Conservation (phyloP, 2,329 filamentous ascomycete genomes). For the Periconia digitata region DNA sequence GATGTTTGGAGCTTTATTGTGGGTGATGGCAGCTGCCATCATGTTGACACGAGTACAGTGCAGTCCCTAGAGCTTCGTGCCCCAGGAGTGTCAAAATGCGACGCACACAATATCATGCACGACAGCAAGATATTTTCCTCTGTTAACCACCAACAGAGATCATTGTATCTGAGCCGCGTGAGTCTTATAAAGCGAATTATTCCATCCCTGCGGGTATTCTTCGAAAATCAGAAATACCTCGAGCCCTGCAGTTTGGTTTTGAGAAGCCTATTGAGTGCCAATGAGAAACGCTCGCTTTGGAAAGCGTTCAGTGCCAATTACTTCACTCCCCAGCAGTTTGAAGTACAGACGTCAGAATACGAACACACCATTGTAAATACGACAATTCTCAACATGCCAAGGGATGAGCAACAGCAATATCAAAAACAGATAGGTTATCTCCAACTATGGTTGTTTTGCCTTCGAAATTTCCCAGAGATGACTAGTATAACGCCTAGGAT, state of each 20-base stretch:
- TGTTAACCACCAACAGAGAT: constrained; percentile 9
- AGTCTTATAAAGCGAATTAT: constrained; percentile 10
- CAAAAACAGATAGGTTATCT: constrained; percentile 8
- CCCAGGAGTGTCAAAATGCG: too few species aligned
- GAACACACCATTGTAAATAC: not conserved
- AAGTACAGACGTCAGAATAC: constrained; percentile 6
- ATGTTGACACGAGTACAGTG: too few species aligned
- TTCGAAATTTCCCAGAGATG: constrained; percentile 17
- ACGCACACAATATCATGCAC: not conserved
- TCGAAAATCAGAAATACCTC: constrained; percentile 18
- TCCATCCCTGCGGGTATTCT: constrained; percentile 15
- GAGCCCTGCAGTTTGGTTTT: constrained; percentile 17
- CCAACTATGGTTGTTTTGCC: constrained; percentile 16
- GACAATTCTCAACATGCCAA: not conserved
- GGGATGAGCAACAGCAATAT: not conserved
- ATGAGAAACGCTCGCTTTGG: constrained; percentile 12
- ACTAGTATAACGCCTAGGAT: constrained; percentile 8
- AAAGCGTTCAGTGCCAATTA: constrained; percentile 11
- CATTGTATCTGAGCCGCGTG: too few species aligned
- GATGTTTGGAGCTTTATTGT: too few species aligned
- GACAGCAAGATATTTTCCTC: constrained; percentile 12
- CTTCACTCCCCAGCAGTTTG: constrained; percentile 3
- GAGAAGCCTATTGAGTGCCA: constrained; percentile 4
- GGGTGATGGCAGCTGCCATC: too few species aligned
- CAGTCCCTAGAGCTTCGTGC: too few species aligned